A percentile compares a stretch with the other conserved stretches of the same genome.
These are phyloP conservation scores for Gymnopilus junonius DNA, from an alignment of 768 basidiomycete species.

Conservation along the genomic window DNA sequence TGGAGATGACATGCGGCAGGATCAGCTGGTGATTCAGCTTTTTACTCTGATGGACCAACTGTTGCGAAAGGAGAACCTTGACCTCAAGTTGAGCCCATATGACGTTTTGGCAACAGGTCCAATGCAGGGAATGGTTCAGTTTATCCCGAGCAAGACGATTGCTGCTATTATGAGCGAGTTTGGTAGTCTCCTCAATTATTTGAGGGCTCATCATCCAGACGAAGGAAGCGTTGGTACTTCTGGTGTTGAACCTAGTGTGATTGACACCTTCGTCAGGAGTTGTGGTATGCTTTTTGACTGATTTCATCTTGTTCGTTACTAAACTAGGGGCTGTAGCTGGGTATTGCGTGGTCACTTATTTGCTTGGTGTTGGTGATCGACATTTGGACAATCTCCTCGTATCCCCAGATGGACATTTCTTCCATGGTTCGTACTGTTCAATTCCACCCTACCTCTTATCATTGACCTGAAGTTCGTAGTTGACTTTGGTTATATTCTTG, in stretches of 20 bases:
- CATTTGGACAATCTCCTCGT: conserved; percentile 95
- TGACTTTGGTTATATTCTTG: conserved; percentile 98
- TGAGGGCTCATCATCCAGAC: conserved; percentile 87
- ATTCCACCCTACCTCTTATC: background rate
- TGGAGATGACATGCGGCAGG: conserved; percentile 98
- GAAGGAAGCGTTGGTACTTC: conserved; percentile 94
- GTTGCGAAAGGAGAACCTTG: conserved; percentile 92
- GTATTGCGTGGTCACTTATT: conserved; percentile 96
- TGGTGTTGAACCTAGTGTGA: conserved; percentile 91
- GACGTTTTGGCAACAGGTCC: conserved; percentile 92
- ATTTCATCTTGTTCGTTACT: background rate
- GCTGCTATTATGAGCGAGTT: conserved; percentile 94
- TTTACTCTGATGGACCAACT: conserved; percentile 98
- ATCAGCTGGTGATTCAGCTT: conserved; percentile 97
- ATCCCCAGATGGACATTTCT: conserved; percentile 97
- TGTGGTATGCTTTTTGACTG: conserved; percentile 67
- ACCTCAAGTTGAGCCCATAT: conserved; percentile 90
- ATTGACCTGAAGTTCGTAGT: conserved; percentile 50
- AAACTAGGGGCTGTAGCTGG: conserved; percentile 65
- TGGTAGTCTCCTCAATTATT: conserved; percentile 84
- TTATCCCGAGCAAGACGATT: conserved; percentile 94
- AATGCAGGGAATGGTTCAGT: conserved; percentile 94
- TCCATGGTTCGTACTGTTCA: conserved; percentile 69
- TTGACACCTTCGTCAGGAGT: conserved; percentile 96
- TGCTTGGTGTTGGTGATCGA: conserved; percentile 95